Evolutionary conservation across 495 filamentous ascomycete species (phyloP).

Genomic region (Letharia lupina): DNA sequence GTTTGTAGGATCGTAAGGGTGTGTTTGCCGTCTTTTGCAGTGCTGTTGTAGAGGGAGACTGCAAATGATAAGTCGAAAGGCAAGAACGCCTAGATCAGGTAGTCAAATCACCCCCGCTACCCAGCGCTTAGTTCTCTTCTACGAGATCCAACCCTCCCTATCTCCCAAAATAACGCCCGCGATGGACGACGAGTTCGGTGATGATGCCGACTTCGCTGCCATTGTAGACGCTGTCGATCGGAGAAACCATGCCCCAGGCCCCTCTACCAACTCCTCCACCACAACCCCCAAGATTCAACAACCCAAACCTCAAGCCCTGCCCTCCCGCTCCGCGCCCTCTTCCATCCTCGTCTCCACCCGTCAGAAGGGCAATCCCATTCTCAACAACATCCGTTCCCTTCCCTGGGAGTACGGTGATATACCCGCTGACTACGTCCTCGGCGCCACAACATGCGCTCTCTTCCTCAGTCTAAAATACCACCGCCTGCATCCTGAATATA

Average conservation of each 20-base stretch:
- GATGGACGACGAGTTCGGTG: slow-evolving; percentile 56
- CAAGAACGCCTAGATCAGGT: no score
- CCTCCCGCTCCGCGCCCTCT: slow-evolving; percentile 57
- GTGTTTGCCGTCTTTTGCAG: neutral
- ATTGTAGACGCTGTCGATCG: slow-evolving; percentile 42
- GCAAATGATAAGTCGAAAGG: no score
- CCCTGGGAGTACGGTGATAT: slow-evolving; percentile 97
- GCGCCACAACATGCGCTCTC: slow-evolving; percentile 77
- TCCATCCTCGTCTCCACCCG: slow-evolving; percentile 75
- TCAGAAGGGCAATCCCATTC: slow-evolving; percentile 92
- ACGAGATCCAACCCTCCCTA: neutral
- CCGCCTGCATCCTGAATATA: slow-evolving; percentile 93
- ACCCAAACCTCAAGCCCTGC: slow-evolving; percentile 75
- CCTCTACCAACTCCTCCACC: slow-evolving; percentile 19
- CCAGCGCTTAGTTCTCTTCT: neutral
- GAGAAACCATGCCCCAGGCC: slow-evolving; percentile 29
- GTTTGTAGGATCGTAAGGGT: neutral
- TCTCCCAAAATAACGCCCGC: neutral
- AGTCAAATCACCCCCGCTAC: neutral
- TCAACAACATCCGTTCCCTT: slow-evolving; percentile 71
- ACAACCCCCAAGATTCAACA: slow-evolving; percentile 59
- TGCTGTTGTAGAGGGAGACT: neutral
- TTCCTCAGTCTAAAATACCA: slow-evolving; percentile 97
- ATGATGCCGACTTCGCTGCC: slow-evolving; percentile 49
- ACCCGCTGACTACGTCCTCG: slow-evolving; percentile 84